Evolutionary conservation across 495 filamentous ascomycete genomes (phyloP).

Genomic region (Monascus purpureus): DNA sequence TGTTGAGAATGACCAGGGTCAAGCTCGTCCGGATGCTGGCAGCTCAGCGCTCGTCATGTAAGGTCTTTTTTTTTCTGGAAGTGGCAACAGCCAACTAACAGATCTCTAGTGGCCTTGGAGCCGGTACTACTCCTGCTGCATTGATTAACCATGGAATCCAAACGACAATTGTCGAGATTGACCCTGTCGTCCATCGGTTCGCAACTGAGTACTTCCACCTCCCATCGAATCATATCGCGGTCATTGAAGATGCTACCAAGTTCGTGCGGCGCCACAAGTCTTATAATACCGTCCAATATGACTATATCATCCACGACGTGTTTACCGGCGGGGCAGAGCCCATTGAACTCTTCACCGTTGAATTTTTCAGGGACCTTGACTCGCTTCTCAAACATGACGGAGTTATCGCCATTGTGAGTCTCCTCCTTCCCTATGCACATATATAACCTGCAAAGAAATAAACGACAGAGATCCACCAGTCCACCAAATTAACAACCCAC

Average conservation of each 20-base stretch:
- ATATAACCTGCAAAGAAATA: no score
- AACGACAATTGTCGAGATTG: constrained; percentile 87
- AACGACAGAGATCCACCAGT: not conserved
- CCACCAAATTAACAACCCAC: constrained; percentile 4
- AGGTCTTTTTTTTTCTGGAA: constrained; percentile 3
- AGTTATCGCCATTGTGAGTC: constrained; percentile 75
- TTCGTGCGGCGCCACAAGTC: constrained; percentile 48
- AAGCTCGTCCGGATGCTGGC: constrained; percentile 41
- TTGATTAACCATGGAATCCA: constrained; percentile 77
- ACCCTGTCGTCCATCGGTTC: constrained; percentile 74
- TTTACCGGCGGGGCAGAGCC: constrained; percentile 96
- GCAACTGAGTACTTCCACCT: constrained; percentile 74
- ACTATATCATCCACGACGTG: constrained; percentile 97
- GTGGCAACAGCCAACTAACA: not conserved
- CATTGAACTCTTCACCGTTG: constrained; percentile 68
- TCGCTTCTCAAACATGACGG: constrained; percentile 61
- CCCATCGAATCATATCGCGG: constrained; percentile 58
- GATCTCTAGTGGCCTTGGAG: constrained; percentile 61
- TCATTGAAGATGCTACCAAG: constrained; percentile 67
- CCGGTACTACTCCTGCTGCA: constrained; percentile 80
- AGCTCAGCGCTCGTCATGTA: constrained; percentile 76
- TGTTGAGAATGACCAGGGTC: constrained; percentile 39
- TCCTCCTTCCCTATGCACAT: no score
- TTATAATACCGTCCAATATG: constrained; percentile 39
- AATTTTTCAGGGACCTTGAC: constrained; percentile 58